Evolutionary conservation across 495 filamentous ascomycete species (phyloP), one percentile per base, ranked within the genome.

Genomic region (Daldinia vernicosa): DNA sequence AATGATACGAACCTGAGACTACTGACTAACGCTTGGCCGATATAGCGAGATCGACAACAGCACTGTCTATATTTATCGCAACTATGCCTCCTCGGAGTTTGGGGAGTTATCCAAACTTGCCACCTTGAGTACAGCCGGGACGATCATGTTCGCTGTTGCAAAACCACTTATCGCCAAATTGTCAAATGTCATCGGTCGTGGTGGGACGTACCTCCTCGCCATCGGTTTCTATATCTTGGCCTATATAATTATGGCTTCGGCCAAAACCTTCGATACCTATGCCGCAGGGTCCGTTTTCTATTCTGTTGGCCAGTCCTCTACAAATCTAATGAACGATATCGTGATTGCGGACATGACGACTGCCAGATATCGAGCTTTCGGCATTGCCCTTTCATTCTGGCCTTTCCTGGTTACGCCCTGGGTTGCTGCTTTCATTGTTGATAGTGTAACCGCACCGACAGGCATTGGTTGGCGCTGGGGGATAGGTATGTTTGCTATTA

Each of bases 381-480:
- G 77, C 47, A 83, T 82, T 67, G 78, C 78, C 12, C 65, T 84
- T 24, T 77, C 82, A 24, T 84, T 83, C 67, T 74, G 82, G 24
- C 83, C 83, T 0, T 85, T 83, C 57, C 76, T 85, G 0, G 58
- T 84, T 61, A 84, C 80, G 0, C 80, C 82, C 0, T 85, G 82
- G 82, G 69, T 80, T 1, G 75, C 81, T 1, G 82, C 79, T 7
- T 80, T 81, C 58, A 85, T 85, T 47, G 75, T 81, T 19, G 75
- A 82, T 3, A 84, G 82, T 56, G 82, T 83, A 8, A 78, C 81
- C 9, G 63, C 66, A 4, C 64, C 66, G 3, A 60, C 76, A 7
- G 81, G 81, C 0, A 84, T 85, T 51, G 83, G 83, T 28, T 85
- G 83, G 83, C 78, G 82, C 26, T 85, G 83, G 83, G 81, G 82